These are phyloP conservation scores for Babesia sp. DNA, from an alignment of 169 alveolate genomes.

Conservation along the genomic window DNA sequence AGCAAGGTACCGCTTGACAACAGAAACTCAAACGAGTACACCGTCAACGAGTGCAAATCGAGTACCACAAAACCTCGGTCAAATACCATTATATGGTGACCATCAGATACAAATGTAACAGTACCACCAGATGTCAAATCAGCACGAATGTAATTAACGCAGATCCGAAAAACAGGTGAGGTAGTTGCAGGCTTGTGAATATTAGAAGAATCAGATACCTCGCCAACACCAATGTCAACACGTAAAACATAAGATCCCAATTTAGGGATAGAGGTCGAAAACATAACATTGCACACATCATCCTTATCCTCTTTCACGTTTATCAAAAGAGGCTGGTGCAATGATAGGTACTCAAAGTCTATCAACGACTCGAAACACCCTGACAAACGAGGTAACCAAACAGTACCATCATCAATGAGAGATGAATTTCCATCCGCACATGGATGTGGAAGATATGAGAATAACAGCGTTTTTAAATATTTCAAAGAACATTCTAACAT, in stretches of 20 bases:
- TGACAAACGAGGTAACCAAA: constrained; percentile 27
- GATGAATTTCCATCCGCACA: background rate
- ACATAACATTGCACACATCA: background rate
- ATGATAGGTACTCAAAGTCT: constrained; percentile 47
- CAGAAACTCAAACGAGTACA: constrained; percentile 38
- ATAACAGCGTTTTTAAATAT: constrained; percentile 26
- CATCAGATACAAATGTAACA: constrained; percentile 32
- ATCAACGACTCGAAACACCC: constrained; percentile 29
- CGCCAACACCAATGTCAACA: constrained; percentile 38
- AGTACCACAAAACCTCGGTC: constrained; percentile 33
- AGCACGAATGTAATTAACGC: background rate
- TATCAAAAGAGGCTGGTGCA: constrained; percentile 52
- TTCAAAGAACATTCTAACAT: constrained; percentile 25
- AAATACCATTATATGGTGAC: constrained; percentile 38
- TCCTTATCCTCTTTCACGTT: background rate
- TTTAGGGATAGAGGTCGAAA: constrained; percentile 28
- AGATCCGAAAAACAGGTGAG: constrained; percentile 12
- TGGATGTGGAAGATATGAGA: constrained; percentile 12
- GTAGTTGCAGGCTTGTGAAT: constrained; percentile 18
- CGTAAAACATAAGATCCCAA: constrained; percentile 48
- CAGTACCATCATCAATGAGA: background rate
- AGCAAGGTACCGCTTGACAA: constrained; percentile 10
- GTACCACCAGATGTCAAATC: background rate
- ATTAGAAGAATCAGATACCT: background rate
- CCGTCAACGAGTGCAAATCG: constrained; percentile 2